These are phyloP conservation scores for Phlebopus sp. DNA, from an alignment of 1,284 basidiomycete genomes.

Conservation along the genomic window DNA sequence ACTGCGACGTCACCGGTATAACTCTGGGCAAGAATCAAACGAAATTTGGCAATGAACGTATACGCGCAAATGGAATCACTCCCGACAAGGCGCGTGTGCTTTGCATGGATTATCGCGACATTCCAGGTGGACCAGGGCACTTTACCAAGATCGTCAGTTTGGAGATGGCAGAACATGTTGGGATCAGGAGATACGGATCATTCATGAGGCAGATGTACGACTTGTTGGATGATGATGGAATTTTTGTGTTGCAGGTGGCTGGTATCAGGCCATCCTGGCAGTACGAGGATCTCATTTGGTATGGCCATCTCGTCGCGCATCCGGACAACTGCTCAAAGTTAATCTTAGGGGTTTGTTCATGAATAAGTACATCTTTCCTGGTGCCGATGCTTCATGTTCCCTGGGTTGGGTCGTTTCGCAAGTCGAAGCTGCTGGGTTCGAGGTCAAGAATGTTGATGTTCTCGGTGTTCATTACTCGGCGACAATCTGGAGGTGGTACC, in stretches of 20 bases:
- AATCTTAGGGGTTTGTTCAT: conserved; percentile 76
- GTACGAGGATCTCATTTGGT: conserved; percentile 96
- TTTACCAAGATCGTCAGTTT: conserved; percentile 96
- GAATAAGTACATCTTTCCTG: conserved; percentile 98
- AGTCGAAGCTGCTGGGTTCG: conserved; percentile 91
- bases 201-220: conserved; percentile 94
- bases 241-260: conserved; percentile 95
- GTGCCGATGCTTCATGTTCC: conserved; percentile 93
- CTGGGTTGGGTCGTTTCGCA: conserved; percentile 92
- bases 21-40: conserved; percentile 92
- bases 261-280: conserved; percentile 95
- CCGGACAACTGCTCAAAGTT: conserved; percentile 1
- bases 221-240: conserved; percentile 91
- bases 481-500: conserved; percentile 92
- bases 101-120: conserved; percentile 94
- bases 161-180: conserved; percentile 99
- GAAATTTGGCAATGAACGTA: conserved; percentile 88
- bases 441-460: conserved; percentile 95
- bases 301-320: not conserved
- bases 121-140: conserved; percentile 75
- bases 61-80: conserved; percentile 77
- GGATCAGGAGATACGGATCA: conserved; percentile 86
- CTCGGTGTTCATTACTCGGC: conserved; percentile 97
- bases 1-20: conserved; percentile 92
- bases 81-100: conserved; percentile 85